Conservation (phyloP, 2,329 filamentous ascomycete species). For the Microcyclospora tardicrescens region DNA sequence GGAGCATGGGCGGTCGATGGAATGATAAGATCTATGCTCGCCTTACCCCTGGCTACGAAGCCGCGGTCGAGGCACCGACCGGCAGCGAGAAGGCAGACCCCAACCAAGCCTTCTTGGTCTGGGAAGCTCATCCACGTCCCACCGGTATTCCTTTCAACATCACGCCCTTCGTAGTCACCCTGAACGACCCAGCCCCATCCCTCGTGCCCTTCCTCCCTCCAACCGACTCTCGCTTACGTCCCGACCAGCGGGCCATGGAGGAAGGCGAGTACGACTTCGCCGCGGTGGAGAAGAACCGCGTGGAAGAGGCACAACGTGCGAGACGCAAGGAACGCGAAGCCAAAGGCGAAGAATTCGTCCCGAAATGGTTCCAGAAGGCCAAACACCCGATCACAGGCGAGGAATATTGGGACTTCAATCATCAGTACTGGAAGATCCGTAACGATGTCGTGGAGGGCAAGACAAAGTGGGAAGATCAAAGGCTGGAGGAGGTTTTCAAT, state of each 20-base stretch:
- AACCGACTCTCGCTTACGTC: conserved; percentile 83
- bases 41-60: conserved; percentile 81
- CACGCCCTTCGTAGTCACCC: conserved; percentile 86
- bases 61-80: conserved; percentile 42
- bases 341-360: conserved; percentile 65
- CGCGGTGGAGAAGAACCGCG: conserved; percentile 81
- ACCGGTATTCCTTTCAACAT: conserved; percentile 88
- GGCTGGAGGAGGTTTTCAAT: conserved; percentile 64
- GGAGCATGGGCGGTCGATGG: conserved; percentile 89
- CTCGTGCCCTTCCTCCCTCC: conserved; percentile 67
- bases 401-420: conserved; percentile 79
- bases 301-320: conserved; percentile 82
- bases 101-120: conserved; percentile 74
- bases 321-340: conserved; percentile 61
- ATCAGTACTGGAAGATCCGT: conserved; percentile 73
- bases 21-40: conserved; percentile 95
- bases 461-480: conserved; percentile 46
- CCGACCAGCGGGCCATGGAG: conserved; percentile 96
- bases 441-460: conserved; percentile 51
- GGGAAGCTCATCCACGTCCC: conserved; percentile 76
- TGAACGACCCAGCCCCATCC: conserved; percentile 85
- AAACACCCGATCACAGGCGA: conserved; percentile 71
- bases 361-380: conserved; percentile 71
- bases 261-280: conserved; percentile 94
- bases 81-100: conserved; percentile 20